Evolutionary conservation across 352 stramenopile species (phyloP).

Genomic region (Phytopythium delawarense): DNA sequence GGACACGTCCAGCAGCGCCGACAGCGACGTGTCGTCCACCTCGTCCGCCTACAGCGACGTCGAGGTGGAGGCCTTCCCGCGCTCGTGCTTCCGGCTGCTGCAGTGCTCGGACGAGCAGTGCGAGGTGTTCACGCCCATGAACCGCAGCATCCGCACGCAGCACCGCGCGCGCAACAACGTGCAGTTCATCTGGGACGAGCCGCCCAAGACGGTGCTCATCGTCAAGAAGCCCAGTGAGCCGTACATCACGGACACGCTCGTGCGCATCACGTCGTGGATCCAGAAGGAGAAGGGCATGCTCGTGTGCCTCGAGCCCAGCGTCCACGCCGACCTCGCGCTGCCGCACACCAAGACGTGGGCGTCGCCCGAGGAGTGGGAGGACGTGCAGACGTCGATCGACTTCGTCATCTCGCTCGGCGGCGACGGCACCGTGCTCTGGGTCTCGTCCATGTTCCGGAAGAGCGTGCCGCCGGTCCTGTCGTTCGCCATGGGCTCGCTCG

Average conservation of each 20-base stretch:
- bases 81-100: constrained; percentile 71
- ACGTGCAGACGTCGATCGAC: constrained; percentile 80
- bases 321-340: constrained; percentile 65
- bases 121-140: constrained; percentile 83
- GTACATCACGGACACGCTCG: constrained; percentile 66
- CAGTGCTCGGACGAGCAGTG: constrained; percentile 88
- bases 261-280: constrained; percentile 66
- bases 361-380: constrained; percentile 53
- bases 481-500: constrained; percentile 93
- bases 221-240: constrained; percentile 89
- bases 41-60: constrained; percentile 34
- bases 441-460: constrained; percentile 83
- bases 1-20: constrained; percentile 39
- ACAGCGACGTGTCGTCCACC: constrained; percentile 43
- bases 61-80: constrained; percentile 27
- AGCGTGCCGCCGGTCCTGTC: constrained; percentile 94
- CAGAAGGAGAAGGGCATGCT: constrained; percentile 66
- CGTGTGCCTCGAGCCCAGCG: constrained; percentile 66
- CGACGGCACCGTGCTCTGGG: constrained; percentile 92
- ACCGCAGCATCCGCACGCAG: constrained; percentile 83
- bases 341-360: constrained; percentile 59
- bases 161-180: constrained; percentile 86
- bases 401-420: constrained; percentile 93
- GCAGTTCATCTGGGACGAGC: constrained; percentile 87
- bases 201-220: constrained; percentile 75